Conservation (phyloP, 345 rosid genomes). For the Eucalyptus grandis region DNA sequence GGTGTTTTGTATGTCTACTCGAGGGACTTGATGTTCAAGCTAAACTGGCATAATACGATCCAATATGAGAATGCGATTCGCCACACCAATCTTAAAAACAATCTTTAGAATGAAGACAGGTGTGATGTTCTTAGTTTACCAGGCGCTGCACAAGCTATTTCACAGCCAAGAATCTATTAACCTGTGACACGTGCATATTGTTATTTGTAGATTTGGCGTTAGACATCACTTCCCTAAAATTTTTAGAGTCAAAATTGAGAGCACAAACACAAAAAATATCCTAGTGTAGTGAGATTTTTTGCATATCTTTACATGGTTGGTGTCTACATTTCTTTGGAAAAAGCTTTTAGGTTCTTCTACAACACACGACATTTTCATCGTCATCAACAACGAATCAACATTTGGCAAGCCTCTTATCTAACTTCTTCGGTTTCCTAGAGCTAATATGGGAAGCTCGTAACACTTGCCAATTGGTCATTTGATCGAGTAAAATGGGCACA, state of each 20-base stretch:
- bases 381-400: not conserved
- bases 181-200: not conserved
- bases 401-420: not conserved
- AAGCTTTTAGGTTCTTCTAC: not conserved
- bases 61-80: not conserved
- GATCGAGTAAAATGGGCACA: not conserved
- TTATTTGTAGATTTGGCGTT: not conserved
- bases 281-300: not conserved
- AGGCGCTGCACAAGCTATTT: not conserved
- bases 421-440: not conserved
- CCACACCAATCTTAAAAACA: not conserved
- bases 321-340: not conserved
- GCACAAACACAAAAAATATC: not conserved
- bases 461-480: not conserved
- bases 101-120: not conserved
- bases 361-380: not conserved
- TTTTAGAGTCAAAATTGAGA: not conserved
- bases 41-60: not conserved
- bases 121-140: too few species aligned
- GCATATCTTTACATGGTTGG: not conserved
- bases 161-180: not conserved
- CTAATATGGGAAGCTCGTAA: not conserved
- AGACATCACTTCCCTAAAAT: not conserved
- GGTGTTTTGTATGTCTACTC: not conserved
- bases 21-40: not conserved